These are phyloP conservation scores for sweet orange (Citrus sinensis) DNA, from an alignment of 345 rosid species.

Conservation along the genomic window DNA sequence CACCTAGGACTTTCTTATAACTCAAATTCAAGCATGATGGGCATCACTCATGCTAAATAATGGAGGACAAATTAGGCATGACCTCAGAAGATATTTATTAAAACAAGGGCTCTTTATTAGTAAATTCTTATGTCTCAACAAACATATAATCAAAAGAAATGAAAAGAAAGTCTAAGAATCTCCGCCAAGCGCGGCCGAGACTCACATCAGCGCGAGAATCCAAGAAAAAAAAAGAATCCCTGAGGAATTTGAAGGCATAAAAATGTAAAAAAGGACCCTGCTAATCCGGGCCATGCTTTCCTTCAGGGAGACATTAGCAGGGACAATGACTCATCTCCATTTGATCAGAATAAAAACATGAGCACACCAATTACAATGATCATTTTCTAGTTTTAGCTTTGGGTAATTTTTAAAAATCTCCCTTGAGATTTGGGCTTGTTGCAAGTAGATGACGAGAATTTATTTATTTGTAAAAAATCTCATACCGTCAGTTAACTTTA, in stretches of 20 bases:
- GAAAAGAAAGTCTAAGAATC: not conserved
- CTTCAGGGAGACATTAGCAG: conserved; percentile 3
- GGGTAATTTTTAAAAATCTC: no score
- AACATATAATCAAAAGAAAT: not conserved
- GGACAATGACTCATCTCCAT: not conserved
- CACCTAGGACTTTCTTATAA: no score
- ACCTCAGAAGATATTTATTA: not conserved
- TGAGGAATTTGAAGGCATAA: not conserved
- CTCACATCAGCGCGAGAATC: conserved; percentile 4
- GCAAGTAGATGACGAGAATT: no score
- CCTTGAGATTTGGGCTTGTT: no score
- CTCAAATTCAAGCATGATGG: not conserved
- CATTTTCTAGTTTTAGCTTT: not conserved
- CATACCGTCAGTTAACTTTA: no score
- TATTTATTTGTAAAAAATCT: no score
- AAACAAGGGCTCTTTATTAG: not conserved
- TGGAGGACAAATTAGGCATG: not conserved
- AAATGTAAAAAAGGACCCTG: not conserved
- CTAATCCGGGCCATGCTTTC: conserved; percentile 1
- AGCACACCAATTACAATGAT: not conserved
- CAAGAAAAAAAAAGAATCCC: conserved; percentile 6
- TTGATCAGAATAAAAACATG: not conserved
- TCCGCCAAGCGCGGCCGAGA: conserved; percentile 12
- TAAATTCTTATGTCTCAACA: not conserved
- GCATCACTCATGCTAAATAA: not conserved